Evolutionary conservation across 2,329 filamentous ascomycete species (phyloP).

Genomic region (Colletotrichum liaoningense): DNA sequence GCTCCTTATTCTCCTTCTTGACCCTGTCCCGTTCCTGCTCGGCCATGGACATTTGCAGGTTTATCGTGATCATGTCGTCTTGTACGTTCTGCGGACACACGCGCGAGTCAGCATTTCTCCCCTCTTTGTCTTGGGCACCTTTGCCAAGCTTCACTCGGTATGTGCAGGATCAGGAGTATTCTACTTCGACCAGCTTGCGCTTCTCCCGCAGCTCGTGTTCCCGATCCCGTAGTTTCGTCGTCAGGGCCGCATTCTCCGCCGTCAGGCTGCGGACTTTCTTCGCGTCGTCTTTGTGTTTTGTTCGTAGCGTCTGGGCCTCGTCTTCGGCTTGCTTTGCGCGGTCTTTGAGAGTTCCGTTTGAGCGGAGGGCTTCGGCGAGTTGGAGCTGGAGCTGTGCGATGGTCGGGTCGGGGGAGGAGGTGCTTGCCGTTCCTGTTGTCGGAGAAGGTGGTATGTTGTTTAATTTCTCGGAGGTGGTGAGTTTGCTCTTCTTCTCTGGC

Average conservation of each 20-base stretch:
- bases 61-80: constrained; percentile 90
- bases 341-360: constrained; percentile 74
- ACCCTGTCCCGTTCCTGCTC: constrained; percentile 81
- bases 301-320: constrained; percentile 73
- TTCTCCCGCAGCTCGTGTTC: constrained; percentile 90
- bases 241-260: constrained; percentile 70
- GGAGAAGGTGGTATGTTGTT: background rate
- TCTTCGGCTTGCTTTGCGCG: constrained; percentile 71
- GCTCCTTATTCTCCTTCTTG: constrained; percentile 85
- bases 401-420: constrained; percentile 44
- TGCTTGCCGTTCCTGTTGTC: constrained; percentile 11
- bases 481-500: constrained; percentile 34
- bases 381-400: constrained; percentile 72
- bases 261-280: constrained; percentile 72
- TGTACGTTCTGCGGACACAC: constrained; percentile 74
- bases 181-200: constrained; percentile 81
- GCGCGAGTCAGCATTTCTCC: constrained; percentile 6
- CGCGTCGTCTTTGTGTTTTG: constrained; percentile 68
- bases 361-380: constrained; percentile 80
- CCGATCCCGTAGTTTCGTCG: constrained; percentile 78
- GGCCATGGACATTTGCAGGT: constrained; percentile 87
- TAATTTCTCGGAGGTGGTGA: constrained; percentile 38
- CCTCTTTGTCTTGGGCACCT: no score
- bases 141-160: background rate
- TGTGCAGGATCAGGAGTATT: no score